Conservation (phyloP, 495 filamentous ascomycete genomes). For the Cryomyces antarcticus region DNA sequence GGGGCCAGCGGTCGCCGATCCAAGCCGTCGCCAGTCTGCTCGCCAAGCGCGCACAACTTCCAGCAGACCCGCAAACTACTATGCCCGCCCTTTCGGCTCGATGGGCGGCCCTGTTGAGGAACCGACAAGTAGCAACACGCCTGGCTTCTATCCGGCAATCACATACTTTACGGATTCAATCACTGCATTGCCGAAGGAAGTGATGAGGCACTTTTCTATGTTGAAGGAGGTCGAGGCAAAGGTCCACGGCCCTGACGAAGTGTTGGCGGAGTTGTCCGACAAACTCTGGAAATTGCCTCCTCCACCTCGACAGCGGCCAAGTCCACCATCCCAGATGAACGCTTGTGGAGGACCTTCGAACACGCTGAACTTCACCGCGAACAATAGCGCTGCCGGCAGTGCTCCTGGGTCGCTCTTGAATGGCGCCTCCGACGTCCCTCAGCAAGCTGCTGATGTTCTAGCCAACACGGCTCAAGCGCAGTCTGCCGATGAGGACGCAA, state of each 20-base stretch:
- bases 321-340: neutral
- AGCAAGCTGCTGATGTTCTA: conserved; percentile 17
- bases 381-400: conserved; percentile 12
- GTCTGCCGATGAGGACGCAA: conserved; percentile 21
- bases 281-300: conserved; percentile 21
- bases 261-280: conserved; percentile 44
- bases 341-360: no score
- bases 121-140: conserved; percentile 18
- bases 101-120: conserved; percentile 21
- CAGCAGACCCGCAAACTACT: conserved; percentile 35
- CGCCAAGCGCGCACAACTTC: conserved; percentile 43
- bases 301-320: conserved; percentile 12
- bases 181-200: conserved; percentile 79
- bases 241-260: conserved; percentile 51
- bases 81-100: conserved; percentile 28
- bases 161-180: conserved; percentile 88
- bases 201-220: conserved; percentile 81
- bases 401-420: conserved; percentile 11
- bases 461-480: conserved; percentile 13
- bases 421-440: conserved; percentile 1
- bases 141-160: conserved; percentile 75
- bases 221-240: conserved; percentile 97
- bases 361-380: conserved; percentile 5
- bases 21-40: conserved; percentile 30
- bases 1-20: conserved; percentile 2